Base-by-base conservation (phyloP, 1,284 basidiomycete species). In the Trichosporon ovoides region DNA sequence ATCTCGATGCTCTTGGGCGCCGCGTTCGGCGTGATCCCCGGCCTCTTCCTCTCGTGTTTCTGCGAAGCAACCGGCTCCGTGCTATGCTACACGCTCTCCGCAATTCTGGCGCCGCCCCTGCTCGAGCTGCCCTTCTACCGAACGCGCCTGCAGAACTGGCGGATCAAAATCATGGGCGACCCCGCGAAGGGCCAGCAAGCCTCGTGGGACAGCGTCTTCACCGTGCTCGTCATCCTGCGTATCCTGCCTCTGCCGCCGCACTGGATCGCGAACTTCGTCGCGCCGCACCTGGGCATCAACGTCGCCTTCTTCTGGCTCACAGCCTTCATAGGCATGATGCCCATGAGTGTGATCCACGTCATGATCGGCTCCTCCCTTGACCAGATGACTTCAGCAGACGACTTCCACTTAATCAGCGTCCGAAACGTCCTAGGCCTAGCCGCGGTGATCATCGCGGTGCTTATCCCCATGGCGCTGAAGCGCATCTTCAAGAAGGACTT, bases 1-100 rank as follows among this genome's bases (percentile, higher is more conserved):
- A 84, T 98, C 60, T 92, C 91, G 53, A 97, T 98, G 71, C 85
- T 98, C 9, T 93, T 90, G 13, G 95, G 95, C 33, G 95, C 95
- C 0, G 87, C 98, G 7, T 98, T 93, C 85, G 94, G 95, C 35
- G 87, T 96, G n/a, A 79, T 89, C 1, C 78, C 87, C 7, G 94
- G 94, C 0, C 82, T 98, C 2, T 87, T 91, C 1, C 82, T 98
- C n/a, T 89, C 90, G 7, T 98, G 94, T 69, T 83, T 87, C 1
- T 93, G 91, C 72, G 90, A 98, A 51, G 91, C 93, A 11, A 84
- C 87, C 0, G 95, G 95, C 22, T 92, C 92, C 0, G 84, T 91
- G 0, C 83, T 98, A 6, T 98, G 95, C 80, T 98, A 98, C 78
- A 82, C 89, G 62, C 88, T 98, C 65, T 92, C 89, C 46, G 85